Evolutionary conservation across 768 basidiomycete genomes (phyloP), one percentile per base, ranked within the genome.

Genomic region (Lactifluus echinatus): DNA sequence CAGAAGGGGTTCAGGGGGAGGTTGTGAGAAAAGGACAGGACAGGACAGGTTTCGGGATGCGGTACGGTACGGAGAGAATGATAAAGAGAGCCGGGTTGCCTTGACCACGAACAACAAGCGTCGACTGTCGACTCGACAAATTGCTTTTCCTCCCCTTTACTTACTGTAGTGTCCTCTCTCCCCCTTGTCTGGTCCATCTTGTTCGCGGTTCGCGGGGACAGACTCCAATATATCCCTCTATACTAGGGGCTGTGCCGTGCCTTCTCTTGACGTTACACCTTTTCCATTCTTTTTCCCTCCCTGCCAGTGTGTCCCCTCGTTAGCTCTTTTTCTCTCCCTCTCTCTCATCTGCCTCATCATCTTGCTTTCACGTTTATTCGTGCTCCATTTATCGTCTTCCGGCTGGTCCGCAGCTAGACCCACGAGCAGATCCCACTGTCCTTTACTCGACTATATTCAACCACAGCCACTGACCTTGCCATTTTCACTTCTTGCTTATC

Each of bases 371-470:
- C 52, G 44, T 53, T 33, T 34, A 40, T 60, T 44, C 55, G 53
- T 60, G 34, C 42, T 3, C 56, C 60, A 55, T 59, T 48, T 50
- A 42, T 57, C 50, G 43, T 60, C 65, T 60, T 64, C 67, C 78
- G 82, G 83, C 83, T 84, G 83, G 83, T 71, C 83, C 82, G 81
- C 74, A 61, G 64, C 53, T 61, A 54, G 46, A 54, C 52, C 55
- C 59, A 53, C 45, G 52, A 58, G 52, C 57, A 33, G 57, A 46
- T 47, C 53, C 12, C 51, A 58, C 50, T 57, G 52, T 57, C 57
- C 46, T 60, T 62, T 58, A 59, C 63, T 54, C 53, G 59, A 50
- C 55, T 40, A 19, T 52, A 19, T 29, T 55, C 26, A 48, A 53
- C 43, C 57, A 53, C 59, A 45, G 48, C 55, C 51, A 60, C 56